Percentiles rank a stretch among this genome's conserved stretches.
Conservation (phyloP, 2,329 filamentous ascomycete genomes). For the Colletotrichum graminicola region DNA sequence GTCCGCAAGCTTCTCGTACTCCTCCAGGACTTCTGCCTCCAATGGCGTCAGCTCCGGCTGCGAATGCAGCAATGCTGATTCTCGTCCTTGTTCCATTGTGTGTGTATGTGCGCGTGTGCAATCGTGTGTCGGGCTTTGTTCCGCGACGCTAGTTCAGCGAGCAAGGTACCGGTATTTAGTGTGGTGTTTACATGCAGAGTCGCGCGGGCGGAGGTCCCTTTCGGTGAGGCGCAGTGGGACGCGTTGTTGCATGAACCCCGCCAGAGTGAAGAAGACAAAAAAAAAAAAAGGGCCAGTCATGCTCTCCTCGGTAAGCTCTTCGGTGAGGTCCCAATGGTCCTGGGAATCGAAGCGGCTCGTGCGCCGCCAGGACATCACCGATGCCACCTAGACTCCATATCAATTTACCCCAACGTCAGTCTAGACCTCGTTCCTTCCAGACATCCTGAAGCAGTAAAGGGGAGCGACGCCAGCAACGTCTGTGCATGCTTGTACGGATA, state of each 20-base stretch:
- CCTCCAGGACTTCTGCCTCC: slow-evolving; percentile 94
- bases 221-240: slow-evolving; percentile 39
- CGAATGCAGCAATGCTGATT: slow-evolving; percentile 50
- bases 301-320: slow-evolving; percentile 1
- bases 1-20: slow-evolving; percentile 87
- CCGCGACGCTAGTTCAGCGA: background rate
- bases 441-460: slow-evolving; percentile 13
- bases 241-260: slow-evolving; percentile 34
- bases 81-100: slow-evolving; percentile 37
- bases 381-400: background rate
- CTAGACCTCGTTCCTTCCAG: slow-evolving; percentile 1
- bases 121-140: background rate
- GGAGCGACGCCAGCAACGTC: background rate
- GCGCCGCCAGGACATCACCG: slow-evolving; percentile 4
- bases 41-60: slow-evolving; percentile 77
- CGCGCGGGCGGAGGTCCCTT: slow-evolving; percentile 10
- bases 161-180: background rate
- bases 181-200: background rate
- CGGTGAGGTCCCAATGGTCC: slow-evolving; percentile 23
- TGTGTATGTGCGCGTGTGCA: too few relatives aligned
- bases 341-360: slow-evolving; percentile 7
- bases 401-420: slow-evolving; percentile 5
- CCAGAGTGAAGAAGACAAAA: background rate
- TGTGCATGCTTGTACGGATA: background rate
- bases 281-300: background rate